Evolutionary conservation across 176 grass and related monocot genomes (phyloP).

Genomic region (Dactylis glomerata): DNA sequence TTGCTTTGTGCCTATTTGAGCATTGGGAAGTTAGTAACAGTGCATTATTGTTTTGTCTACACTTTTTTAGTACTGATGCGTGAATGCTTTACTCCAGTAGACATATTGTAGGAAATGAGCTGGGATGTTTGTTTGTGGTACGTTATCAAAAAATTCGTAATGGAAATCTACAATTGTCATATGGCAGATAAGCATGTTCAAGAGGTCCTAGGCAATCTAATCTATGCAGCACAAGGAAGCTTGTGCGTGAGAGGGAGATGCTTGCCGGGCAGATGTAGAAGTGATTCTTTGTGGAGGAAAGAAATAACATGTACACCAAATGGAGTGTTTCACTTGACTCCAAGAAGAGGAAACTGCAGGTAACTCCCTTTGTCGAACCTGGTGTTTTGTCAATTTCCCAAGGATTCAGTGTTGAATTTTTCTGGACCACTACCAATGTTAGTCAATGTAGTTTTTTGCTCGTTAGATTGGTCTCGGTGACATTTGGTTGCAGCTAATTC

Average conservation of each 20-base stretch:
- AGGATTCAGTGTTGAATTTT: neutral
- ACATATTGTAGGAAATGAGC: neutral
- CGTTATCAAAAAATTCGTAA: neutral
- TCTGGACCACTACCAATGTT: neutral
- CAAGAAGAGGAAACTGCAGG: too few relatives aligned
- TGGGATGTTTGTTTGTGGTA: neutral
- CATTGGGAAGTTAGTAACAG: too few relatives aligned
- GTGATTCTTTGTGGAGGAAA: too few relatives aligned
- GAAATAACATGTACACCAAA: too few relatives aligned
- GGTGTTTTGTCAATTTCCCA: neutral
- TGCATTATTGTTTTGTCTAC: too few relatives aligned
- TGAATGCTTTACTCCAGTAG: neutral
- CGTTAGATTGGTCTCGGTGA: neutral
- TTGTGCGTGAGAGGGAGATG: slow-evolving; percentile 38
- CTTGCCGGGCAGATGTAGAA: slow-evolving; percentile 5
- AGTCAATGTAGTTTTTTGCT: neutral
- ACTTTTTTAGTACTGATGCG: too few relatives aligned
- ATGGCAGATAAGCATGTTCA: neutral
- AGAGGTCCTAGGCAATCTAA: too few relatives aligned
- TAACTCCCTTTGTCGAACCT: neutral
- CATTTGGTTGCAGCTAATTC: neutral
- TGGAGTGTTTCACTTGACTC: too few relatives aligned
- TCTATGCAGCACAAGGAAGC: slow-evolving; percentile 37
- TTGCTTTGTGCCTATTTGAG: too few relatives aligned
- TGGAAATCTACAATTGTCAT: neutral